phyloP scores from a whole-genome alignment of 495 filamentous ascomycete genomes.

The Aspergillus sparsus region DNA sequence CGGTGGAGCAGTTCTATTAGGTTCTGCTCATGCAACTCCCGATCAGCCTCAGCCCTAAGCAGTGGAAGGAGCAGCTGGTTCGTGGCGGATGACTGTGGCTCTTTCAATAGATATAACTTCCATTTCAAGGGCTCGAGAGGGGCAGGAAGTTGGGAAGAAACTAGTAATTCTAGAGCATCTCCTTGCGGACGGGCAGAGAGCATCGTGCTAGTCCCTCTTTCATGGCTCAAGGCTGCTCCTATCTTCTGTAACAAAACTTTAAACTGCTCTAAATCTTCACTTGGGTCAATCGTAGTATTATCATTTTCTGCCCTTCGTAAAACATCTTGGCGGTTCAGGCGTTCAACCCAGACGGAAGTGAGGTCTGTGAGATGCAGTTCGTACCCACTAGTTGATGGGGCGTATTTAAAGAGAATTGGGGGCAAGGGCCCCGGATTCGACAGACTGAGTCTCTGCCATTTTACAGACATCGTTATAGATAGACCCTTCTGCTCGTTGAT shows the following conservation, averaged over 20 bases:
- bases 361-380: conserved; percentile 80
- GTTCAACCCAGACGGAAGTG: conserved; percentile 80
- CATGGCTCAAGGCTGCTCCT: conserved; percentile 57
- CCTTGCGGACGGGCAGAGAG: conserved; percentile 28
- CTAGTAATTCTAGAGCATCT: conserved; percentile 54
- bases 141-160: conserved; percentile 63
- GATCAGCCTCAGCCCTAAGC: conserved; percentile 56
- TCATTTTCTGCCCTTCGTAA: conserved; percentile 62
- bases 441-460: conserved; percentile 41
- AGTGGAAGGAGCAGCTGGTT: conserved; percentile 69
- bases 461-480: conserved; percentile 36
- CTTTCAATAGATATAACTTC: conserved; percentile 60
- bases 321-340: conserved; percentile 62
- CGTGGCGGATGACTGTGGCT: conserved; percentile 54
- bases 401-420: conserved; percentile 57
- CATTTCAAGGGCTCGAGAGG: conserved; percentile 70
- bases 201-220: conserved; percentile 35
- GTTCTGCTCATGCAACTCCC: conserved; percentile 52
- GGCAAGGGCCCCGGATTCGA: conserved; percentile 32
- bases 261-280: conserved; percentile 71
- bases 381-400: conserved; percentile 60
- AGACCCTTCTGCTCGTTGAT: neutral
- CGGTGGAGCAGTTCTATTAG: conserved; percentile 64
- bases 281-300: conserved; percentile 81
- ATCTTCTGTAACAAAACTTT: conserved; percentile 72